Evolutionary conservation across 768 basidiomycete species (phyloP).

Genomic region (Auriscalpium orientale): DNA sequence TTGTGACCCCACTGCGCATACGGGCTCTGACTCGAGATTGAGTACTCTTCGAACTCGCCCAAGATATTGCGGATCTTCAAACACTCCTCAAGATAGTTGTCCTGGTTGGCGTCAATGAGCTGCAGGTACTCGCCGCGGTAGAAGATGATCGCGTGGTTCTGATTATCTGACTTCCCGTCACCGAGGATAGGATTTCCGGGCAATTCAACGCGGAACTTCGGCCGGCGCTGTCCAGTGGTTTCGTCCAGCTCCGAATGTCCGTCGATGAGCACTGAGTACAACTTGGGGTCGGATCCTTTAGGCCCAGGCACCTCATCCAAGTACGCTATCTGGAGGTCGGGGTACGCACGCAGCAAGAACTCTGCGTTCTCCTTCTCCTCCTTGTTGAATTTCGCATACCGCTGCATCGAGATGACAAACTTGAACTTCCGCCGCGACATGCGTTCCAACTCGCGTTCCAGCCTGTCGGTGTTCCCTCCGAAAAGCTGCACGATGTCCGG

Average conservation of each 20-base stretch:
- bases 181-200: conserved; percentile 99
- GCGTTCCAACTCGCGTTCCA: conserved; percentile 92
- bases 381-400: conserved; percentile 98
- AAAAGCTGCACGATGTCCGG: conserved; percentile 95
- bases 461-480: conserved; percentile 91
- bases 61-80: conserved; percentile 97
- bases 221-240: conserved; percentile 79
- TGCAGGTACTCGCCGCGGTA: conserved; percentile 98
- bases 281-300: conserved; percentile 78
- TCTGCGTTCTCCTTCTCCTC: conserved; percentile 98
- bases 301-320: conserved; percentile 92
- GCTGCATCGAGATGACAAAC: conserved; percentile 97
- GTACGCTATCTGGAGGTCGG: conserved; percentile 96
- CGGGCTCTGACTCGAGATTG: conserved; percentile 84
- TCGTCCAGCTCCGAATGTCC: conserved; percentile 95
- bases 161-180: conserved; percentile 98
- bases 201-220: conserved; percentile 95
- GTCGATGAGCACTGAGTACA: conserved; percentile 93
- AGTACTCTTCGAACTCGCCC: conserved; percentile 95
- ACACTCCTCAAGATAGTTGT: conserved; percentile 99
- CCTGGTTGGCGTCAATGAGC: conserved; percentile 99
- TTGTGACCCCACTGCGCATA: conserved; percentile 96
- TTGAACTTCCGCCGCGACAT: conserved; percentile 99
- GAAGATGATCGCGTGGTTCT: conserved; percentile 99
- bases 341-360: conserved; percentile 95